Evolutionary conservation across 129 eudicot genomes (phyloP), one percentile per base, ranked within the genome.

Genomic region (Sambucus nigra): DNA sequence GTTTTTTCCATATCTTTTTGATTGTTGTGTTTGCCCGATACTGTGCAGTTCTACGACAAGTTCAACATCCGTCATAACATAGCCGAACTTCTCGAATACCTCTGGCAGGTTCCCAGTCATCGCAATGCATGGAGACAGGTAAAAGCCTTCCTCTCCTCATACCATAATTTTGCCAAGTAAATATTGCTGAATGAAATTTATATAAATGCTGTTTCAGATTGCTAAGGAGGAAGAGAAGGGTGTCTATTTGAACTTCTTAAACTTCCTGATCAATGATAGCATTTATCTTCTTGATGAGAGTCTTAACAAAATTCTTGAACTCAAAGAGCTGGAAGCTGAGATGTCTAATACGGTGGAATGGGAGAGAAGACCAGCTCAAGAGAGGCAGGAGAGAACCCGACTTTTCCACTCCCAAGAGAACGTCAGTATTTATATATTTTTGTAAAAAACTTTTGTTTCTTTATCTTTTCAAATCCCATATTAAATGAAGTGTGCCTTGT

Each of bases 181-280:
- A 7, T 15, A 18, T n/a, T 35, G 18, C 1, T 46, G 46, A 35
- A 7, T 12, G 13, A 35, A 35, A 35, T 42, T 20, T 0, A 16
- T 42, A 14, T 20, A 15, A 22, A 33, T 51, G 42, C 59, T 33
- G 21, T 67, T 60, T 25, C 92, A 89, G 97, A 89, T 89, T 64
- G 97, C 97, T 3, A 89, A 79, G 82, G 95, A 81, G 74, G 97
- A 89, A 73, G 97, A 89, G 68, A 84, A 81, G 94, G 97, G 97
- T 42, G 88, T 85, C 49, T 89, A 89, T 25, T 64, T 89, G 65
- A 89, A 84, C 71, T 89, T 89, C 61, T 70, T 89, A 55, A 89
- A 89, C 73, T 89, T 89, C 69, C 57, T 89, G 69, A 76, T 89
- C 20, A 89, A 89, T 41, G 97, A 89, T 59, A 84, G 97, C 61